Percentiles rank a stretch among this genome's conserved stretches.
Conservation (phyloP, 2,329 filamentous ascomycete species). For the Knufia petricola region DNA sequence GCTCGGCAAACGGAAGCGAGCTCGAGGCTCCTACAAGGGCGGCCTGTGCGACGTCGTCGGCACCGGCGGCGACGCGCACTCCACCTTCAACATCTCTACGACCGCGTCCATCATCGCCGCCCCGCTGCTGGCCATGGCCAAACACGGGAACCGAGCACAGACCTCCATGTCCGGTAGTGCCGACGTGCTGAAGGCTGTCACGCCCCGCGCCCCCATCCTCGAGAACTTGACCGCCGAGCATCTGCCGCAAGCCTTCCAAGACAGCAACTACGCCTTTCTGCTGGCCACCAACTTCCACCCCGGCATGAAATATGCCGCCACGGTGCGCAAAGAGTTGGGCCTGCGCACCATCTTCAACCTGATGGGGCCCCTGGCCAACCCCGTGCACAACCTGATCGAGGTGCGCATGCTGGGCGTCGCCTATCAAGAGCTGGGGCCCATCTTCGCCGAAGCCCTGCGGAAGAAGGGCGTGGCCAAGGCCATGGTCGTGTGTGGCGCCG, state of each 20-base stretch:
- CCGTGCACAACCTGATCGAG: slow-evolving; percentile 74
- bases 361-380: slow-evolving; percentile 84
- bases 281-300: slow-evolving; percentile 95
- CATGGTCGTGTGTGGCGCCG: slow-evolving; percentile 82
- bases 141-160: slow-evolving; percentile 92
- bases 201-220: slow-evolving; percentile 63
- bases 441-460: slow-evolving; percentile 76
- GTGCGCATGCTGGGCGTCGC: slow-evolving; percentile 90
- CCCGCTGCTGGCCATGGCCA: slow-evolving; percentile 72
- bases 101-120: slow-evolving; percentile 89
- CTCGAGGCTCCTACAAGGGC: slow-evolving; percentile 67
- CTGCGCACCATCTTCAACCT: slow-evolving; percentile 98
- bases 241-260: slow-evolving; percentile 61
- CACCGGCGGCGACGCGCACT: slow-evolving; percentile 90
- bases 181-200: slow-evolving; percentile 71
- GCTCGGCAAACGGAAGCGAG: slow-evolving; percentile 43
- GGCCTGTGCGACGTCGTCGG: slow-evolving; percentile 94
- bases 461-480: slow-evolving; percentile 72
- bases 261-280: slow-evolving; percentile 86
- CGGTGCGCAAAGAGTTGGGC: slow-evolving; percentile 76
- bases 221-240: slow-evolving; percentile 62
- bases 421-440: slow-evolving; percentile 71
- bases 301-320: slow-evolving; percentile 81
- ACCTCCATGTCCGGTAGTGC: slow-evolving; percentile 94
- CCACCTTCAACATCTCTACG: slow-evolving; percentile 97